Conservation (phyloP, 345 rosid species). For the Hibiscus mutabilis region DNA sequence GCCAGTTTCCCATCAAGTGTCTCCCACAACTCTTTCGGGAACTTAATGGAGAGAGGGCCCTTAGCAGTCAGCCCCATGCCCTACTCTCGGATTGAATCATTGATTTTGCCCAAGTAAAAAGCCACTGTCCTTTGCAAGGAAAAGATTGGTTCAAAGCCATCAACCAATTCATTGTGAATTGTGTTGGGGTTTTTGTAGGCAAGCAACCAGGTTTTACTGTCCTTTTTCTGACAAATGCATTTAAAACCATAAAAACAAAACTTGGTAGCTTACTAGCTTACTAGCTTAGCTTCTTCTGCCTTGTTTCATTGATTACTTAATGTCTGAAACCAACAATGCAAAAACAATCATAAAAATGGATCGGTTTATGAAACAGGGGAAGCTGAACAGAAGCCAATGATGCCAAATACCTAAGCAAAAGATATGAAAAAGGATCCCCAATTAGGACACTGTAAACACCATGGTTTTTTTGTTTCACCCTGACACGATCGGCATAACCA, state of each 20-base stretch:
- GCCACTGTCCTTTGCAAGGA: too few species aligned
- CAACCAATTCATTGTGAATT: too few species aligned
- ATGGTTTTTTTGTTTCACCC: not conserved
- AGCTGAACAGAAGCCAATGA: not conserved
- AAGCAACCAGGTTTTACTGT: conserved; percentile 1
- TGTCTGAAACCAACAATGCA: too few species aligned
- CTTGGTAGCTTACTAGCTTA: too few species aligned
- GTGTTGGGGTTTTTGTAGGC: conserved; percentile 1
- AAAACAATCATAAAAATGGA: not conserved
- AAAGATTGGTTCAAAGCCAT: too few species aligned
- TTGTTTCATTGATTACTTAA: too few species aligned
- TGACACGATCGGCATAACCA: too few species aligned
- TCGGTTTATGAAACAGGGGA: not conserved
- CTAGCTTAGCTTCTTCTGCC: too few species aligned
- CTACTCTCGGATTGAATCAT: not conserved
- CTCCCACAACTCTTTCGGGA: not conserved
- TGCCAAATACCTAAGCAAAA: not conserved
- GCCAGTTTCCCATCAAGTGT: not conserved
- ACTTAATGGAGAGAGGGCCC: conserved; percentile 2
- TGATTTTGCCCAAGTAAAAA: not conserved
- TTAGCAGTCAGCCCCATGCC: not conserved
- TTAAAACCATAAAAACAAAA: not conserved
- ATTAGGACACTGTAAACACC: not conserved
- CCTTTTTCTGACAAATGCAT: not conserved
- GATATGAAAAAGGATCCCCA: not conserved